phyloP scores from a whole-genome alignment of 768 basidiomycete genomes.

The Astraeus odoratus region DNA sequence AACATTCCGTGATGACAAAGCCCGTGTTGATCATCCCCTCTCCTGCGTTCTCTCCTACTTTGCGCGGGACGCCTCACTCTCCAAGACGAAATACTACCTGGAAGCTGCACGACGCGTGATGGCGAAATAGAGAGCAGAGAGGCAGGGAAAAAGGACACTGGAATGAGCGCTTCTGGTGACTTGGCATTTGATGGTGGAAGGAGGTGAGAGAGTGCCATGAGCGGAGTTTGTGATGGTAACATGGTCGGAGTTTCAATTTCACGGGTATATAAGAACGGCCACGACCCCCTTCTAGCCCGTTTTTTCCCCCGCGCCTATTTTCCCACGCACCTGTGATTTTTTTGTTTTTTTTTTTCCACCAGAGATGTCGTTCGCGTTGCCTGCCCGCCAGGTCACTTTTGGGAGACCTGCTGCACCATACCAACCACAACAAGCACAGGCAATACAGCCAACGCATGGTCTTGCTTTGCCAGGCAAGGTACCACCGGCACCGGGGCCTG shows the following conservation, averaged over 20 bases:
- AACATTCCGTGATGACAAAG: constrained; percentile 16
- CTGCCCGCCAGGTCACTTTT: constrained; percentile 74
- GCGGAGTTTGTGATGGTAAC: constrained; percentile 10
- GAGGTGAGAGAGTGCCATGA: constrained; percentile 14
- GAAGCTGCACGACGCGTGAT: not conserved
- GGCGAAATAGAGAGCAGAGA: not conserved
- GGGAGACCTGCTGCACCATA: constrained; percentile 51
- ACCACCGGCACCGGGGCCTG: constrained; percentile 28
- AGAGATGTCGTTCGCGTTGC: constrained; percentile 56
- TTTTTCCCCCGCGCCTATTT: constrained; percentile 22
- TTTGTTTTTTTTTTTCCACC: constrained; percentile 4
- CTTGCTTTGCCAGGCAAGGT: constrained; percentile 44
- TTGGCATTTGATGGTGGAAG: constrained; percentile 17
- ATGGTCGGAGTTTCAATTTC: constrained; percentile 25
- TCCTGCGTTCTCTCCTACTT: not conserved
- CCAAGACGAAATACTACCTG: no score
- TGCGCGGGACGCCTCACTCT: no score
- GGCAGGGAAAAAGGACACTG: not conserved
- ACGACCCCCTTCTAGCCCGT: constrained; percentile 6
- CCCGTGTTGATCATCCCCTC: not conserved
- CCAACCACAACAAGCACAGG: constrained; percentile 34
- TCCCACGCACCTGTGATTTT: constrained; percentile 19
- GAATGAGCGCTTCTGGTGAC: not conserved
- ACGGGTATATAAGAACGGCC: constrained; percentile 21
- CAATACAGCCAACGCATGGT: constrained; percentile 38